Percentiles rank a stretch among this genome's conserved stretches.
phyloP scores from a whole-genome alignment of 805 yeast genomes.

The Barnettozyma populi region DNA sequence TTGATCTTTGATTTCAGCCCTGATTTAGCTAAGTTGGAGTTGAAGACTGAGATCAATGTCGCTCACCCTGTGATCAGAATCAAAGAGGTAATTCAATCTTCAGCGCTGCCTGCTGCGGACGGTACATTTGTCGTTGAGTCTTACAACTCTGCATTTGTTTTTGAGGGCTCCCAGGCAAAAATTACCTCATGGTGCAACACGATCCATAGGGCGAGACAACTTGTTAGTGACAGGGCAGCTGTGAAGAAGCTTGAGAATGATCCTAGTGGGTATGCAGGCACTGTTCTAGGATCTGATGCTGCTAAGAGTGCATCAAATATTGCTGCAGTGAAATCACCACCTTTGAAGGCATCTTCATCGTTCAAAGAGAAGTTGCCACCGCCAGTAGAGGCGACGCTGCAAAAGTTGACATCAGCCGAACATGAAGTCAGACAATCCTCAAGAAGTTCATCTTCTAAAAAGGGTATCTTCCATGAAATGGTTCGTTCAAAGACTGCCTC shows the following conservation, averaged over 20 bases:
- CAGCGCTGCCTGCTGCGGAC: constrained; percentile 27
- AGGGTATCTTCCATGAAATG: constrained; percentile 31
- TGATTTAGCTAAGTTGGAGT: constrained; percentile 36
- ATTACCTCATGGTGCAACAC: constrained; percentile 53
- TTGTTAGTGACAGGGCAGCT: constrained; percentile 41
- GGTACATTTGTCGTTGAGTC: constrained; percentile 53
- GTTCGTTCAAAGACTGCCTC: constrained; percentile 24
- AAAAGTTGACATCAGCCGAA: not conserved
- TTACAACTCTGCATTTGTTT: constrained; percentile 45
- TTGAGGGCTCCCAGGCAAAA: constrained; percentile 49
- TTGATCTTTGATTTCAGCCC: constrained; percentile 40
- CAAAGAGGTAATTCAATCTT: constrained; percentile 49
- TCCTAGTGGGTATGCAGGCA: constrained; percentile 29
- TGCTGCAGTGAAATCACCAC: constrained; percentile 20
- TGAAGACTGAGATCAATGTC: constrained; percentile 50
- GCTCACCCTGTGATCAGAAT: constrained; percentile 47
- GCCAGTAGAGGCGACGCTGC: constrained; percentile 5
- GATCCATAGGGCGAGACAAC: constrained; percentile 42
- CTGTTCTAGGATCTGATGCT: constrained; percentile 29
- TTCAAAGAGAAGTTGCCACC: not conserved
- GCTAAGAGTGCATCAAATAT: constrained; percentile 34
- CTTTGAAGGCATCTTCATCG: not conserved
- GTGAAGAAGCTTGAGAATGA: constrained; percentile 22
- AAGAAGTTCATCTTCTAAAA: constrained; percentile 11
- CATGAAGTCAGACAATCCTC: constrained; percentile 10